Base-by-base conservation (phyloP, 805 yeast genomes). In the Spathaspora hagerdaliae region DNA sequence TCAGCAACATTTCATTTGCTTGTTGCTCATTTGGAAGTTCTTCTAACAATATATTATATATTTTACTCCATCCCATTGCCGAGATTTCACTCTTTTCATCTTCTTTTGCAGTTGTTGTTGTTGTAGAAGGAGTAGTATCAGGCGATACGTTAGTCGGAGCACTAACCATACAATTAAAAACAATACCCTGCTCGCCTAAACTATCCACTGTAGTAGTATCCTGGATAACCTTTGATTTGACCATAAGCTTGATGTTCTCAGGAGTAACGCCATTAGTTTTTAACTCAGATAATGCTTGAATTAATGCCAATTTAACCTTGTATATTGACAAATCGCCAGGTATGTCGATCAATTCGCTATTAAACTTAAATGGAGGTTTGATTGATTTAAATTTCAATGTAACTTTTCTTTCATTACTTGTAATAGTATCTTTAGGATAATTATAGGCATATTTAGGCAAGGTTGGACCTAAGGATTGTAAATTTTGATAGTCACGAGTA, bases 351-450 rank as follows among this genome's bases (percentile, higher is more conserved):
- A 71, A 51, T 34, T 49, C 60, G 5, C 58, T 49, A 34, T 66
- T 60, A 61, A 87, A 85, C 57, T 82, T 86, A 57, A 52, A 64
- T 6, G 96, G 96, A 5, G 84, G 78, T 54, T 82, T 81, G 44
- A 88, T 76, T 29, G 91, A 84, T 61, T 83, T 84, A 58, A 87
- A 71, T 15, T 58, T 51, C 42, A 74, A 54, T 19, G 52, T 56
- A 41, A 67, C 53, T 39, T 50, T 44, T 32, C 31, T 34, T 36
- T 48, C 49, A 19, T 13, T 19, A 12, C 35, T 15, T 9, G n/a
- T 39, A 12, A 38, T 13, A 11, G 44, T 33, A 12, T 31, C 24
- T 10, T 43, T 46, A 53, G 68, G 75, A 53, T 63, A 71, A 0
- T 56, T 53, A 29, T 47, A 67, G 41, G 68, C 67, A 36, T 78